Evolutionary conservation across 805 yeast species (phyloP).

Genomic region (Metschnikowia similis): DNA sequence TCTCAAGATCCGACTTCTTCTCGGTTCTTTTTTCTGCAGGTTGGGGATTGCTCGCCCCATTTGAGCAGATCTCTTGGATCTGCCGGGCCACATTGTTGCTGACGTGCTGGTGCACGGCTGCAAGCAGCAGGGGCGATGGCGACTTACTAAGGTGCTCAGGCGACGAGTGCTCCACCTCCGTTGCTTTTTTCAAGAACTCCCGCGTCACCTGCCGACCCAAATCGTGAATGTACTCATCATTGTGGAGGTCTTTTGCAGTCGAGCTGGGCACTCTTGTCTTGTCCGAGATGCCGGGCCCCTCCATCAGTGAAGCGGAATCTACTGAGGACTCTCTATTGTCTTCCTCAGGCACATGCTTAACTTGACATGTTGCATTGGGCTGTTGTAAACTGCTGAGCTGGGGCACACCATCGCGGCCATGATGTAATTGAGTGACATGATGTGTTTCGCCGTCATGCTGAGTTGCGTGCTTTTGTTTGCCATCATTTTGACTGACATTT

Average conservation of each 20-base stretch:
- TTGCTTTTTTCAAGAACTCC: slow-evolving; percentile 29
- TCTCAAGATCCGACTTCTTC: slow-evolving; percentile 13
- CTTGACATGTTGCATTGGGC: not conserved
- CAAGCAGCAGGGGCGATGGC: slow-evolving; percentile 11
- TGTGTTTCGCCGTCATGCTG: too few relatives aligned
- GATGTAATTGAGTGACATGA: too few relatives aligned
- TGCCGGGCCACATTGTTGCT: slow-evolving; percentile 29
- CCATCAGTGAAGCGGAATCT: not conserved
- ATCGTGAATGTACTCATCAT: slow-evolving; percentile 23
- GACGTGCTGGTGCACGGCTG: slow-evolving; percentile 27
- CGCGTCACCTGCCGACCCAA: slow-evolving; percentile 33
- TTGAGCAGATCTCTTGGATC: slow-evolving; percentile 18
- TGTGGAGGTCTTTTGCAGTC: not conserved
- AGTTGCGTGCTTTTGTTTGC: not conserved
- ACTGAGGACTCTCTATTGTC: not conserved
- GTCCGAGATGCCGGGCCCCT: not conserved
- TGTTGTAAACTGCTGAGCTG: not conserved
- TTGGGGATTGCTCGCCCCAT: slow-evolving; percentile 4
- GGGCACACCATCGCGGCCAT: not conserved
- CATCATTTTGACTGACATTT: too few relatives aligned
- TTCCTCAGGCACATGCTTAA: not conserved
- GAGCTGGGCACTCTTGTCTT: not conserved
- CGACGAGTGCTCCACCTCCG: slow-evolving; percentile 24
- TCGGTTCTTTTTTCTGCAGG: slow-evolving; percentile 1
- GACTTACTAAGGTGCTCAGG: slow-evolving; percentile 10